Evolutionary conservation across 768 basidiomycete genomes (phyloP).

Genomic region (Russula earlei): DNA sequence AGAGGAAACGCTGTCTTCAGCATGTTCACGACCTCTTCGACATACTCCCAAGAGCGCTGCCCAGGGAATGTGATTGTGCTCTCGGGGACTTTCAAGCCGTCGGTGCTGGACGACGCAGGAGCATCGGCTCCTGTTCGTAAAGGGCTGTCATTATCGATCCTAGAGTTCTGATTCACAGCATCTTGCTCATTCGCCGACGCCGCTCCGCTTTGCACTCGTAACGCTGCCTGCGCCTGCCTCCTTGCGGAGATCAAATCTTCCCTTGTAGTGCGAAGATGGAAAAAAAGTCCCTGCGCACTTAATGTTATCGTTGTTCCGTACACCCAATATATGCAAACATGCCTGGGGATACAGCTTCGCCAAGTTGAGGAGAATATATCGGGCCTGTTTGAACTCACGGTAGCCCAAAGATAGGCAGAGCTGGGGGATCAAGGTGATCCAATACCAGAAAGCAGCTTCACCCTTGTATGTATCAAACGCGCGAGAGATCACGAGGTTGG

Average conservation of each 20-base stretch:
- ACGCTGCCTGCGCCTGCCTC: slow-evolving; percentile 33
- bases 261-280: slow-evolving; percentile 77
- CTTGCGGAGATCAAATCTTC: slow-evolving; percentile 53
- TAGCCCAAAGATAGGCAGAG: slow-evolving; percentile 83
- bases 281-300: slow-evolving; percentile 74
- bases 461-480: slow-evolving; percentile 95
- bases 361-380: slow-evolving; percentile 79
- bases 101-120: slow-evolving; percentile 6
- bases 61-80: slow-evolving; percentile 28
- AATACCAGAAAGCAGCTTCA: slow-evolving; percentile 95
- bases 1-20: slow-evolving; percentile 95
- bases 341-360: slow-evolving; percentile 92
- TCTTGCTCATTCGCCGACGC: slow-evolving; percentile 10
- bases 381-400: slow-evolving; percentile 87
- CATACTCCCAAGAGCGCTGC: slow-evolving; percentile 77
- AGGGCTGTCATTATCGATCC: slow-evolving; percentile 4
- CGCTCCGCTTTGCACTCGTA: slow-evolving; percentile 22
- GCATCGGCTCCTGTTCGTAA: slow-evolving; percentile 6
- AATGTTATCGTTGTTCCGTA: not conserved
- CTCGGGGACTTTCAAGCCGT: slow-evolving; percentile 21
- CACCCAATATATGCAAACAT: not conserved
- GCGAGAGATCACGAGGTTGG: slow-evolving; percentile 54
- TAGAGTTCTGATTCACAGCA: slow-evolving; percentile 4
- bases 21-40: slow-evolving; percentile 89
- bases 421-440: slow-evolving; percentile 96